phyloP scores from a whole-genome alignment of 768 basidiomycete species.

The Podaxis mareebaensis region DNA sequence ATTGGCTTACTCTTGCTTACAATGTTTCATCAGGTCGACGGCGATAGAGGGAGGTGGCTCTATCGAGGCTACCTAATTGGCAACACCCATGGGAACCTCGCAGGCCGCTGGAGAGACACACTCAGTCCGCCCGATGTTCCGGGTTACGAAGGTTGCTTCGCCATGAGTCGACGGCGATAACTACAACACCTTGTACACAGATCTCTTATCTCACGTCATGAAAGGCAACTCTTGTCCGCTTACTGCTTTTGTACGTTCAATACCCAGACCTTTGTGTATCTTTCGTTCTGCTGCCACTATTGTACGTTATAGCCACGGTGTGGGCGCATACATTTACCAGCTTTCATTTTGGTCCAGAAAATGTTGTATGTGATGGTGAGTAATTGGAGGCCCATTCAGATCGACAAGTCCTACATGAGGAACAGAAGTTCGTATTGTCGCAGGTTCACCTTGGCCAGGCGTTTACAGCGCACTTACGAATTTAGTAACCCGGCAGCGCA shows the following conservation, averaged over 20 bases:
- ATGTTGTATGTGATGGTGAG: too few species aligned
- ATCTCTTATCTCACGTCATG: background rate
- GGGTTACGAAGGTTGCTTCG: constrained; percentile 88
- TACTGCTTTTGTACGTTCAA: background rate
- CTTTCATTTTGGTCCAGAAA: too few species aligned
- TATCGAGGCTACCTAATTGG: constrained; percentile 85
- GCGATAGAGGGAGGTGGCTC: constrained; percentile 79
- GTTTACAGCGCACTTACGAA: background rate
- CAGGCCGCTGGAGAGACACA: constrained; percentile 88
- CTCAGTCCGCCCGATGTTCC: constrained; percentile 57
- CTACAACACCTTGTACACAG: background rate
- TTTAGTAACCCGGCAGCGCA: background rate
- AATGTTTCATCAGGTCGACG: constrained; percentile 48
- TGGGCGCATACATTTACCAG: background rate
- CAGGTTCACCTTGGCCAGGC: background rate
- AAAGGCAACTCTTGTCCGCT: background rate
- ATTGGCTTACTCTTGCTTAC: constrained; percentile 10
- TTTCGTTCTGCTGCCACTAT: background rate
- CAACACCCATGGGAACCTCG: constrained; percentile 64
- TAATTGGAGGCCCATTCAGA: too few species aligned
- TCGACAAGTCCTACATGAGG: too few species aligned
- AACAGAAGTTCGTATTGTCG: too few species aligned
- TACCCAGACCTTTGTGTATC: background rate
- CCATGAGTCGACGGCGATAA: constrained; percentile 65
- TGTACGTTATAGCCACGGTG: background rate